Base-by-base conservation (phyloP, 2,329 filamentous ascomycete genomes). In the Monosporascus sp. region DNA sequence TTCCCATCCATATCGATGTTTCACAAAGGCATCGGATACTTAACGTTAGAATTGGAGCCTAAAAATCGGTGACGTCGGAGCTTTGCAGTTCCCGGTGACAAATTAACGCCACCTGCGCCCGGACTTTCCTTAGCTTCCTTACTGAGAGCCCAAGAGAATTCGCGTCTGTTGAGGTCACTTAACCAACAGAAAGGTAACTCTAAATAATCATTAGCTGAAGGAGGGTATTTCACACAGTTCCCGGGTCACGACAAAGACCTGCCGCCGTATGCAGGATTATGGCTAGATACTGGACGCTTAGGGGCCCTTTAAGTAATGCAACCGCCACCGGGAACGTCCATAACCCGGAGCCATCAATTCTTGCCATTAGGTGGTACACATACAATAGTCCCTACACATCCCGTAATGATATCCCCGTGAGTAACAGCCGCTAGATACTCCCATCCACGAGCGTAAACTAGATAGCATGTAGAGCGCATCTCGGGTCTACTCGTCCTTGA, bases 401-500 rank as follows among this genome's bases (percentile, higher is more conserved):
- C 39, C 39, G 25, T 14, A 2, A 41, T 35, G 35, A 24, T 17
- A 25, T 37, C 22, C n/a, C 24, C 14, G 11, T 17, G 14, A 46
- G 43, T 15, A 46, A n/a, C 9, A 43, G 11, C 18, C 39, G 22
- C 39, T 43, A 15, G 39, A 43, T 43, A 24, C 18, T 44, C 41
- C 17, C 41, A 18, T 46, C 15, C 25, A 46, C 24, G 18, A 17
- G 22, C 24, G 15, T 20, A n/a, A 18, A 17, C 38, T 22, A 9
- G 25, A 17, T 9, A 3, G 7, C 24, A 8, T 35, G 11, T 35
- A 35, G 31, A 35, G 27, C 11, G 31, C 11, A 35, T 35, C 9
- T 35, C 31, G 24, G 18, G 37, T 66, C 68, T 84, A 88, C 75
- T 88, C 85, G 71, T 88, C 85, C 82, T 88, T 88, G 65, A 76